phyloP scores from a whole-genome alignment of 176 grass and related monocot genomes.

The Melocanna baccifera region DNA sequence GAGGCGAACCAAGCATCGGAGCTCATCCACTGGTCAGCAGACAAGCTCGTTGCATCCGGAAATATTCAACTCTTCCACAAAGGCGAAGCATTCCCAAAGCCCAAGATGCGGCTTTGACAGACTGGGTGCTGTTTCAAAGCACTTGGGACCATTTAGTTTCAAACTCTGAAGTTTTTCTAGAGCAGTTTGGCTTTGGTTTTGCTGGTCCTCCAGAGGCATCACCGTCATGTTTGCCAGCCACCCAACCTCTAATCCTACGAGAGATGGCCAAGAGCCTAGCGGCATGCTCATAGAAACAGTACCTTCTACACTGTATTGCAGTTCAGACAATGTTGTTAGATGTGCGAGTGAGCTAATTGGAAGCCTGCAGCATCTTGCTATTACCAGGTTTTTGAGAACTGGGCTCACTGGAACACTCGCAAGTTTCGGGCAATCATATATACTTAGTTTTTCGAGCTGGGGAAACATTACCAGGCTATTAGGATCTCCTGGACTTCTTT shows the following conservation, averaged over 20 bases:
- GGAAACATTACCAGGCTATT: background rate
- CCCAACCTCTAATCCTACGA: background rate
- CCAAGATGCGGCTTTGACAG: background rate
- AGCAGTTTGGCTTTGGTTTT: background rate
- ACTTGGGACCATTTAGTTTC: fast-evolving
- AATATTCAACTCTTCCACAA: background rate
- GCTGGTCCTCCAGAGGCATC: background rate
- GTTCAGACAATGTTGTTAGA: background rate
- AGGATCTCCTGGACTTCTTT: background rate
- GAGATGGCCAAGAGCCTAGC: background rate
- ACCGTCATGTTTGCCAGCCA: background rate
- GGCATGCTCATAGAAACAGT: background rate
- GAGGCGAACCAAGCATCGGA: background rate
- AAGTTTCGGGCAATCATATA: background rate
- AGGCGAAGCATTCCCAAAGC: background rate
- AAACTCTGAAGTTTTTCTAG: background rate
- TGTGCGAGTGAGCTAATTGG: background rate
- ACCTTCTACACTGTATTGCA: fast-evolving
- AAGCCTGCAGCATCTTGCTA: background rate
- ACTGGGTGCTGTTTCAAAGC: background rate
- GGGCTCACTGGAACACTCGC: too few relatives aligned
- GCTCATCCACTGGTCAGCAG: background rate
- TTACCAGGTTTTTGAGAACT: too few relatives aligned
- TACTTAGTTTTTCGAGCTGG: background rate
- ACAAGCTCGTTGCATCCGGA: fast-evolving